Percentiles rank a stretch among this genome's conserved stretches.
These are phyloP conservation scores for Ilyonectria sp. DNA, from an alignment of 2,329 filamentous ascomycete genomes.

Conservation along the genomic window DNA sequence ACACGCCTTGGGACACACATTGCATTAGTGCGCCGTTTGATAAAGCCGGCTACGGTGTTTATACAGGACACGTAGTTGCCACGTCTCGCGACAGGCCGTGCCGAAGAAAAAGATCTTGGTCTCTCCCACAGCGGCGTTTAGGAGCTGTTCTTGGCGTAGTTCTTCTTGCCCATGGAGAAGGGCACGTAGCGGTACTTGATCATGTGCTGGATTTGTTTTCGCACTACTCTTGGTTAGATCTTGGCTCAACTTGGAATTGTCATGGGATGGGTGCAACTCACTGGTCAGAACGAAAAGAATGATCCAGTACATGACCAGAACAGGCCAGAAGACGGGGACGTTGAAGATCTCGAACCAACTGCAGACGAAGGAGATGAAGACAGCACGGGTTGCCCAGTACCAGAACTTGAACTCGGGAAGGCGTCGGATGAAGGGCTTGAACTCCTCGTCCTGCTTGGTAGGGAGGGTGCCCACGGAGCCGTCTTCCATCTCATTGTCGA, in stretches of 20 bases:
- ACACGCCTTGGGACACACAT: conserved; percentile 42
- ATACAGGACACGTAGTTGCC: conserved; percentile 45
- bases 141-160: conserved; percentile 77
- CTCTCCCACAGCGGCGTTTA: conserved; percentile 39
- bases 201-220: conserved; percentile 99
- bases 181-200: conserved; percentile 99
- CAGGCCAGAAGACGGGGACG: conserved; percentile 98
- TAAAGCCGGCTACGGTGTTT: conserved; percentile 44
- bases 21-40: conserved; percentile 46
- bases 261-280: conserved; percentile 64
- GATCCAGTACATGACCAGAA: conserved; percentile 98
- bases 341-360: conserved; percentile 96
- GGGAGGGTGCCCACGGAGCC: conserved; percentile 86
- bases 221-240: conserved; percentile 72
- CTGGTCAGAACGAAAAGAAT: conserved; percentile 96
- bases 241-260: neutral
- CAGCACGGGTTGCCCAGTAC: conserved; percentile 93
- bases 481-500: conserved; percentile 97
- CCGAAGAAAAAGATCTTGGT: conserved; percentile 36
- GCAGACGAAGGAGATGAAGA: conserved; percentile 87
- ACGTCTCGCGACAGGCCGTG: conserved; percentile 34
- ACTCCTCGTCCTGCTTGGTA: conserved; percentile 97
- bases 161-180: conserved; percentile 91
- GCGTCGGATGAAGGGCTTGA: conserved; percentile 95
- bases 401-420: conserved; percentile 99